Percentiles rank a stretch among this genome's conserved stretches.
Conservation (phyloP, 257 asterid genomes). For the Solanum acaule region DNA sequence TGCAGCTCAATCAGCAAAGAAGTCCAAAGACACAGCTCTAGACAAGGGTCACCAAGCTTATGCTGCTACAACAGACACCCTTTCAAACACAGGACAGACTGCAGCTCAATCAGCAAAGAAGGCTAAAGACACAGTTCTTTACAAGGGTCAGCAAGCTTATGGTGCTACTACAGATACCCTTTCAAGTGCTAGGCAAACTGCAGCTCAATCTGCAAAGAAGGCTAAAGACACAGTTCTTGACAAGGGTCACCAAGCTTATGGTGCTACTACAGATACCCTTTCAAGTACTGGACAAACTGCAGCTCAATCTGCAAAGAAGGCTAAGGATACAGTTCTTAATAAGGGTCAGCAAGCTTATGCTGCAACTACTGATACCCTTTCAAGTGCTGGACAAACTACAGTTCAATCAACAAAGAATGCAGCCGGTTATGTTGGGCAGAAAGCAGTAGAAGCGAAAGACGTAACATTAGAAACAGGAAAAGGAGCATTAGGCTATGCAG, state of each 20-base stretch:
- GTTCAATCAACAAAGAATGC: conserved; percentile 12
- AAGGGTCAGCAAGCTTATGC: background rate
- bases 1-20: background rate
- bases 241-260: background rate
- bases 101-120: background rate
- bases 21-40: background rate
- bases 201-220: conserved; percentile 2
- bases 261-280: background rate
- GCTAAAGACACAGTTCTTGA: background rate
- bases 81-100: background rate
- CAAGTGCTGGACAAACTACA: background rate
- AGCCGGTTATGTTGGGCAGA: conserved; percentile 27
- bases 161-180: background rate
- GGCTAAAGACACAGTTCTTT: background rate
- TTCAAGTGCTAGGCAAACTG: background rate
- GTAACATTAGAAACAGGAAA: conserved; percentile 35
- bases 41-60: background rate
- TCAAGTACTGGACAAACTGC: background rate
- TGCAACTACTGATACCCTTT: background rate
- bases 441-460: conserved; percentile 36
- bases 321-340: background rate
- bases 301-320: conserved; percentile 9
- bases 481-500: conserved; percentile 42
- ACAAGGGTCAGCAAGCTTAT: background rate
- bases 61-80: background rate